A percentile compares a stretch with the other conserved stretches of the same genome.
phyloP scores from a whole-genome alignment of 768 basidiomycete genomes.

The Mycena amicta region DNA sequence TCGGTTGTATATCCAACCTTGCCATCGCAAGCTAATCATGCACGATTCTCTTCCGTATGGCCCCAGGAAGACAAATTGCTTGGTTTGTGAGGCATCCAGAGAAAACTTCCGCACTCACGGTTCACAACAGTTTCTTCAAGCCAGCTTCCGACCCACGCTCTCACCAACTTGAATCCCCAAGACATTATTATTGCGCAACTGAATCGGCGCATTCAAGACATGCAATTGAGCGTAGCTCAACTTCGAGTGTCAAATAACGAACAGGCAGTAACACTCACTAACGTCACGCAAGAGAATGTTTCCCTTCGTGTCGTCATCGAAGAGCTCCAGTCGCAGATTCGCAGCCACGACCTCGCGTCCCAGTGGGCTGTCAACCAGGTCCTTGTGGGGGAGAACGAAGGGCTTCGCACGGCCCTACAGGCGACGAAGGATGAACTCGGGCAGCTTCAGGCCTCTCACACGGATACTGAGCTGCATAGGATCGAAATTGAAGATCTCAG shows the following conservation, averaged over 20 bases:
- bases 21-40: conserved; percentile 2
- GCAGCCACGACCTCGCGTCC: conserved; percentile 8
- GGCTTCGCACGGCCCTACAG: conserved; percentile 7
- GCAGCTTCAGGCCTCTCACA: conserved; percentile 11
- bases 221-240: conserved; percentile 12
- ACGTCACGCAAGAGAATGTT: conserved; percentile 14
- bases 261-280: conserved; percentile 5
- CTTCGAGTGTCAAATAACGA: conserved; percentile 14
- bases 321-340: conserved; percentile 11
- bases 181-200: conserved; percentile 7
- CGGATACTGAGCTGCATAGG: conserved; percentile 19
- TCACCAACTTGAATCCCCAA: neutral
- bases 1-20: conserved; percentile 8
- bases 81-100: neutral
- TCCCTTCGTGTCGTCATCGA: conserved; percentile 19
- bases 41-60: conserved; percentile 15
- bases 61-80: neutral
- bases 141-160: too few species aligned
- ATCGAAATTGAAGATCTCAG: conserved; percentile 19
- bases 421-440: conserved; percentile 3
- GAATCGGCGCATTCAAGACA: conserved; percentile 5
- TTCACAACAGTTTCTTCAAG: too few species aligned
- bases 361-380: conserved; percentile 11
- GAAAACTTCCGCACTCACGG: too few species aligned
- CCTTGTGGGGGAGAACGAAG: conserved; percentile 19